Percentiles rank a stretch among this genome's conserved stretches.
Evolutionary conservation across 495 filamentous ascomycete genomes (phyloP).

Genomic region (Cryomyces minteri): DNA sequence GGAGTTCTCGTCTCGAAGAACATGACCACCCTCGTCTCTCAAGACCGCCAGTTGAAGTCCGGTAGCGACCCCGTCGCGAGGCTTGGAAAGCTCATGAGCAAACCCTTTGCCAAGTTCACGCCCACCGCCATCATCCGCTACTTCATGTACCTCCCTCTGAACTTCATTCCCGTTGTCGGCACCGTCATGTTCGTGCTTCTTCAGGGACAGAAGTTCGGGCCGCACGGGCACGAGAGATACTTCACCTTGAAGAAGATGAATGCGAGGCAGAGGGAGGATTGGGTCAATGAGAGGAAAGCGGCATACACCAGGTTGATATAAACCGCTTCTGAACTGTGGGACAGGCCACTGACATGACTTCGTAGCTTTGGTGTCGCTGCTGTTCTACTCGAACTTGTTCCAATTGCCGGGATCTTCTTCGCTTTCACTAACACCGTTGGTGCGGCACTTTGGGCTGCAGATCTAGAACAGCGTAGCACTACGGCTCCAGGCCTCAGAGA

Average conservation of each 20-base stretch:
- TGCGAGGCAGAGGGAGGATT: slow-evolving; percentile 38
- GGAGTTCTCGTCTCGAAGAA: slow-evolving; percentile 33
- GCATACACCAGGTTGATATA: slow-evolving; percentile 59
- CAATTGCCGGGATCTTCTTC: slow-evolving; percentile 66
- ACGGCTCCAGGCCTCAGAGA: slow-evolving; percentile 36
- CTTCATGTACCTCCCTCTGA: slow-evolving; percentile 67
- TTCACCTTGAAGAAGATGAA: slow-evolving; percentile 80
- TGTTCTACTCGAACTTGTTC: slow-evolving; percentile 67
- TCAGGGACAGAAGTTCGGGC: slow-evolving; percentile 44
- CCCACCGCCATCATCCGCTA: slow-evolving; percentile 49
- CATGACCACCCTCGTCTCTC: slow-evolving; percentile 35
- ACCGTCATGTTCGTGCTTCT: slow-evolving; percentile 60
- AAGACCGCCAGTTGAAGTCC: slow-evolving; percentile 52
- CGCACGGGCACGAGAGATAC: slow-evolving; percentile 40
- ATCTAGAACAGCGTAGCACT: slow-evolving; percentile 49
- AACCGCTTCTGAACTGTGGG: neutral
- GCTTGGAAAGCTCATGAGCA: slow-evolving; percentile 54
- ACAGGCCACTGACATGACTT: slow-evolving; percentile 2
- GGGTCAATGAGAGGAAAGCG: slow-evolving; percentile 40
- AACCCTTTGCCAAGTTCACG: slow-evolving; percentile 47
- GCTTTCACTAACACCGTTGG: slow-evolving; percentile 84
- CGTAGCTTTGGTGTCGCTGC: slow-evolving; percentile 62
- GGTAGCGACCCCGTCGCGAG: slow-evolving; percentile 42
- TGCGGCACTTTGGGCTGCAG: slow-evolving; percentile 84
- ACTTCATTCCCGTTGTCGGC: slow-evolving; percentile 80